Evolutionary conservation across 2,329 filamentous ascomycete genomes (phyloP), one percentile per base, ranked within the genome.

Genomic region (Fusarium cyanostomum): DNA sequence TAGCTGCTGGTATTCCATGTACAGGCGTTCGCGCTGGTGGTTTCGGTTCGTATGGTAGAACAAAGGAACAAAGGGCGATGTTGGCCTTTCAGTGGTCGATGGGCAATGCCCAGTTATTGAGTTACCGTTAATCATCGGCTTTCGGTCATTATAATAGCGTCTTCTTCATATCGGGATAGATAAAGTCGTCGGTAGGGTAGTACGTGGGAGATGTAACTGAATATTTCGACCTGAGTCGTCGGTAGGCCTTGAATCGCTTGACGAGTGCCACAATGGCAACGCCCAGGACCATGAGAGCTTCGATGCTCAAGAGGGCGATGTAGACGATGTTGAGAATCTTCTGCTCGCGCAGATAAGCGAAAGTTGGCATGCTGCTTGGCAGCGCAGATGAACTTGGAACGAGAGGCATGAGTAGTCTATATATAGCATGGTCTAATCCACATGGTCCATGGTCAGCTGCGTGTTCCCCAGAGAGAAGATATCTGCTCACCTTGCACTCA

Each of bases 251-350:
- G 13, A 74, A 58, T 48, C 71, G 59, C 59, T 74, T 74, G 16
- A 74, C 54, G 34, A 74, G 61, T 49, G 70, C 70, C 52, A 72
- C 71, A 8, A 74, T 62, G 21, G 72, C 74, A 11, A 81, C 77
- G 9, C 75, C 74, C 27, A 80, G 56, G 4, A 83, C 77, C 74
- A 83, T 77, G 38, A 80, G 56, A 15, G 79, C 76, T 62, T 83
- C 79, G 31, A 83, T 65, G 15, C 75, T 75, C 35, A 83, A 69
- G n/a, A 83, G 75, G 35, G 78, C 77, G 43, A 83, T 75, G 79
- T 81, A 83, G 43, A 83, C 67, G 30, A 75, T 73, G 73, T 83
- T 82, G 42, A 82, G 72, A 30, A 82, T 73, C 46, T 70, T 59
- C 64, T 73, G 44, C 71, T 69, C 60, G 53, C 55, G 65, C 70